These are phyloP conservation scores for Fonsecaea pedrosoi DNA, from an alignment of 2,329 filamentous ascomycete species.

Conservation along the genomic window DNA sequence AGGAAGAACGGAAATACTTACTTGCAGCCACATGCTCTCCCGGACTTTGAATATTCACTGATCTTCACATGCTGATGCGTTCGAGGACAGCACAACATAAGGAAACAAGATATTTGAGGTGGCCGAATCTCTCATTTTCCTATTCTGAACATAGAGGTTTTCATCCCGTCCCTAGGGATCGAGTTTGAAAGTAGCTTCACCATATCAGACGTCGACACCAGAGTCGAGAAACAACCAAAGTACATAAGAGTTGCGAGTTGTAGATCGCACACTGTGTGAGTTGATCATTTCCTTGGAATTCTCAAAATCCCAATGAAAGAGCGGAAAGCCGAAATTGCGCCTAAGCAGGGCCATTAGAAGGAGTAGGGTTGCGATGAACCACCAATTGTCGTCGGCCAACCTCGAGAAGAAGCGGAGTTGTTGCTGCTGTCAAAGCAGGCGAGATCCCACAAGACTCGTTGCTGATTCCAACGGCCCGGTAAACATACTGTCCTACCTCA, in stretches of 20 bases:
- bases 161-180: slow-evolving; percentile 33
- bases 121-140: slow-evolving; percentile 54
- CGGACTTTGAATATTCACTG: neutral
- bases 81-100: neutral
- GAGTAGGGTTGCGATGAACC: slow-evolving; percentile 51
- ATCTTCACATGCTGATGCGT: neutral
- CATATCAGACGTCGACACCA: slow-evolving; percentile 35
- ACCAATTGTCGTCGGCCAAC: slow-evolving; percentile 54
- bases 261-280: slow-evolving; percentile 43
- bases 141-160: slow-evolving; percentile 44
- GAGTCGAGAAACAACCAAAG: slow-evolving; percentile 40
- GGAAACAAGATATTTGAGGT: slow-evolving; percentile 45
- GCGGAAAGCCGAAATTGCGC: slow-evolving; percentile 43
- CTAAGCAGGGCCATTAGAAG: slow-evolving; percentile 46
- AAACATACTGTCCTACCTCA: slow-evolving; percentile 41
- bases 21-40: neutral
- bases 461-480: slow-evolving; percentile 47
- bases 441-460: slow-evolving; percentile 38
- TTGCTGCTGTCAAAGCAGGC: slow-evolving; percentile 39
- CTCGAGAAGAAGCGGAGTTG: slow-evolving; percentile 51
- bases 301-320: slow-evolving; percentile 38
- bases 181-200: slow-evolving; percentile 34
- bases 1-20: neutral
- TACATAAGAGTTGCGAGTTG: slow-evolving; percentile 43
- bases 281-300: slow-evolving; percentile 33